phyloP scores from a whole-genome alignment of 305 asterid genomes.

The Withania somnifera region DNA sequence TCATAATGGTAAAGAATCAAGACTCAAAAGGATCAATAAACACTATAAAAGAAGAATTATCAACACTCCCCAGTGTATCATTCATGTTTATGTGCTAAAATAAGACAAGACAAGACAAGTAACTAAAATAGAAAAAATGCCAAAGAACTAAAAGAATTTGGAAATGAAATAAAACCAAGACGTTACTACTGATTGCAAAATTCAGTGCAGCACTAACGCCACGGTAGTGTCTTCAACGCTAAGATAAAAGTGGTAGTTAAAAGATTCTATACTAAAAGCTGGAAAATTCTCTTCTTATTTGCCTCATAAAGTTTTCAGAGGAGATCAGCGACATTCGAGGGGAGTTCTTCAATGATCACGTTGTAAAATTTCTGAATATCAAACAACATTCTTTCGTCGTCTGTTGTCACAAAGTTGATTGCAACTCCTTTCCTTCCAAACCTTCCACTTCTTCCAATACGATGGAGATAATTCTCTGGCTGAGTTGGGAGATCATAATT shows the following conservation, averaged over 20 bases:
- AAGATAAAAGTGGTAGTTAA: neutral
- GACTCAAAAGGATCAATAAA: neutral
- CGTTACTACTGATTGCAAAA: neutral
- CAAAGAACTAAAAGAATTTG: neutral
- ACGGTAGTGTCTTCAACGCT: neutral
- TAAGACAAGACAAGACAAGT: neutral
- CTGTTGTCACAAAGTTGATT: constrained; percentile 20
- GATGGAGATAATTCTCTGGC: constrained; percentile 22
- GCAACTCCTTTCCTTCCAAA: constrained; percentile 25
- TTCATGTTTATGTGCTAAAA: neutral
- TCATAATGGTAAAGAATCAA: neutral
- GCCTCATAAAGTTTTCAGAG: neutral
- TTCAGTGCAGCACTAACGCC: neutral
- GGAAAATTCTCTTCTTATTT: neutral
- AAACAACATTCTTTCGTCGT: constrained; percentile 22
- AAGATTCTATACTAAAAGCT: neutral
- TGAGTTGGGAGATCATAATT: constrained; percentile 24
- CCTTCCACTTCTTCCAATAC: constrained; percentile 19
- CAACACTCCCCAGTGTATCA: neutral
- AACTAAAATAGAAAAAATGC: neutral
- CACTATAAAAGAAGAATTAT: neutral
- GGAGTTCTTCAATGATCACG: constrained; percentile 21
- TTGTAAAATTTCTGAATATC: constrained; percentile 25
- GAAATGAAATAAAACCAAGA: neutral
- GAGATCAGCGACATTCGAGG: constrained; percentile 20